Base-by-base conservation (phyloP, 768 basidiomycete species). In the Calocybe cyanea region DNA sequence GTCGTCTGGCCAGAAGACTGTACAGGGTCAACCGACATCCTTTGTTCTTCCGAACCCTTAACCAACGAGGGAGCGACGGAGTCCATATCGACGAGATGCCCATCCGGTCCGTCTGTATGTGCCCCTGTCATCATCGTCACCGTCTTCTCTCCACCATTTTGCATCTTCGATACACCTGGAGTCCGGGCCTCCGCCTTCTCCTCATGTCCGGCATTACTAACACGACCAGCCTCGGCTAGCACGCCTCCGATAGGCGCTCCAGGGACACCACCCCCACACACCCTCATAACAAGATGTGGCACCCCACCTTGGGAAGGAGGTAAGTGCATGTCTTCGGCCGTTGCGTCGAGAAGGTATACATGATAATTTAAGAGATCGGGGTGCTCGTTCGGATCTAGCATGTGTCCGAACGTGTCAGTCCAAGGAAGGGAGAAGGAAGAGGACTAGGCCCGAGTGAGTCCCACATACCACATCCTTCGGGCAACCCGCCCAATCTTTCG, bases 301-400 rank as follows among this genome's bases (percentile, higher is more conserved):
- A 81, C 32, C 1, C 40, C 50, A 1, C 40, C 50, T 0, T 21
- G 17, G 13, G 43, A 20, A 4, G 47, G 44, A 6, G 25, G 25
- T 28, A 28, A 28, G 17, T 50, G 44, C 50, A 55, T 53, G 5
- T 43, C 41, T 2, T 44, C 68, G 24, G 72, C 69, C 9, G 66
- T 63, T 38, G 84, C 81, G 38, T 78, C 75, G 17, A 91, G 74
- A n/a, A 91, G 74, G 54, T 83, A 91, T 40, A 90, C 87, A 50
- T 86, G 85, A 65, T 91, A 91, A 33, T 69, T 52, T 20, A 83
- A 54, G 17, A 81, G 69, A 8, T 51, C 55, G 14, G 43, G 50
- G 14, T 53, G 51, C 1, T 17, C 23, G 13, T 11, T 37, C 14
- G 31, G 21, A 28, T 21, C 6, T 40, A n/a, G 20, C 11, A 15